Base-by-base conservation (phyloP, 345 rosid genomes). In the Gossypium turneri region DNA sequence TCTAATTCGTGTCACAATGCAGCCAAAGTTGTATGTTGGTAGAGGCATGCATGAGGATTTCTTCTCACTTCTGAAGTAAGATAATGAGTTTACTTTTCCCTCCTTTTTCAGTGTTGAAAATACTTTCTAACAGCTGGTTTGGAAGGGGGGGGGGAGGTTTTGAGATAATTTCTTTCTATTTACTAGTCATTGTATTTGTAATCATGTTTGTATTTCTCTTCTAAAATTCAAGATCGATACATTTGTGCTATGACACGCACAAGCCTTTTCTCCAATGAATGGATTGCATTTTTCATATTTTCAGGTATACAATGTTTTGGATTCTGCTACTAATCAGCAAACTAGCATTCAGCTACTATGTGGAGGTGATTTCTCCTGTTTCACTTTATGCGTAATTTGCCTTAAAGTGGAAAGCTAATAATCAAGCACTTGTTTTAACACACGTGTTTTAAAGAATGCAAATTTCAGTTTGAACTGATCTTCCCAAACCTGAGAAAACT, bases 31-130 rank as follows among this genome's bases (percentile, higher is more conserved):
- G 67, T 95, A 91, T 78, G 80, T 95, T 60, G 98, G 99, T 79
- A 87, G 99, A 87, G 98, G 99, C 81, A 89, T 95, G 97, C 99
- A 93, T 72, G 99, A 93, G 84, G 92, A 87, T 52, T 78, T 89
- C 80, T 85, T 89, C 77, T 87, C 98, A 70, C 97, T 93, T 81
- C 77, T 95, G 77, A 91, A 85, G 99, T 95, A 95, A 85, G 97
- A 65, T 53, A 81, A 43, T 34, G 12, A 65, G 59, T 53, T 75
- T 50, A 1, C 29, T 10, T 55, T 44, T 75, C 25, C 61, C 7
- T 41, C 13, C 43, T 67, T 58, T 66, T 67, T 19, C 43, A 2
- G 25, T 22, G 3, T 15, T 22, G 20, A 19, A 55, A 70, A 17
- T 3, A 29, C 2, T 2, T 45, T 67, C 55, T 67, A 43, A 51